phyloP scores from a whole-genome alignment of 148 eudicot species.

The Silene conica region DNA sequence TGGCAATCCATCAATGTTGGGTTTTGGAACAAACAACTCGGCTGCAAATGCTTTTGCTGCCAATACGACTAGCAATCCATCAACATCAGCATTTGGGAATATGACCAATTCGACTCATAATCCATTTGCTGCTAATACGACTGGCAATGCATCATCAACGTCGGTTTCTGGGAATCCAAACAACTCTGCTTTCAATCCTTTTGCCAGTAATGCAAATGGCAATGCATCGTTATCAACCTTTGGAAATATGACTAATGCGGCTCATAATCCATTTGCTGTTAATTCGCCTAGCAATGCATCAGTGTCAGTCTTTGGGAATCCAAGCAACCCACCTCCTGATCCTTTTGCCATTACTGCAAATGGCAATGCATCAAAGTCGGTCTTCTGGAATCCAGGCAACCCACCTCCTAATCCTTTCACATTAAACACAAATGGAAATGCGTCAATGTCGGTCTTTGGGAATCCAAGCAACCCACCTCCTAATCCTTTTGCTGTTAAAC shows the following conservation, averaged over 20 bases:
- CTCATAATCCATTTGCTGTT: conserved; percentile 6
- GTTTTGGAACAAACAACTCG: neutral
- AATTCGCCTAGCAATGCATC: conserved; percentile 1
- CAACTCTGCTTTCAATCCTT: neutral
- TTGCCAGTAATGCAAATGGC: conserved; percentile 1
- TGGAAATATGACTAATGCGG: conserved; percentile 16
- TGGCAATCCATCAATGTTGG: neutral
- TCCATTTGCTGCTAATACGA: conserved; percentile 3
- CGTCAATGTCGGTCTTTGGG: neutral
- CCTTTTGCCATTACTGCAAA: neutral
- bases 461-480: conserved; percentile 1
- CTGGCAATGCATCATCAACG: conserved; percentile 3
- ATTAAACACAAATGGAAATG: neutral
- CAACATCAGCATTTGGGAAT: neutral
- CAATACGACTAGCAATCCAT: conserved; percentile 8
- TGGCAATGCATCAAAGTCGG: neutral
- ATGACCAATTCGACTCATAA: neutral
- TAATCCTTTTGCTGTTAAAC: neutral
- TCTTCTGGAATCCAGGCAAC: neutral
- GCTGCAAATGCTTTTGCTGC: neutral
- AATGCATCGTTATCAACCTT: neutral
- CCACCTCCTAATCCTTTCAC: neutral
- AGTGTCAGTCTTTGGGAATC: neutral
- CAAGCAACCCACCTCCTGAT: neutral
- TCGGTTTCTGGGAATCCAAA: neutral